Evolutionary conservation across 192 early-diverging fungal species (phyloP).

Genomic region (Backusella tarrabulga): DNA sequence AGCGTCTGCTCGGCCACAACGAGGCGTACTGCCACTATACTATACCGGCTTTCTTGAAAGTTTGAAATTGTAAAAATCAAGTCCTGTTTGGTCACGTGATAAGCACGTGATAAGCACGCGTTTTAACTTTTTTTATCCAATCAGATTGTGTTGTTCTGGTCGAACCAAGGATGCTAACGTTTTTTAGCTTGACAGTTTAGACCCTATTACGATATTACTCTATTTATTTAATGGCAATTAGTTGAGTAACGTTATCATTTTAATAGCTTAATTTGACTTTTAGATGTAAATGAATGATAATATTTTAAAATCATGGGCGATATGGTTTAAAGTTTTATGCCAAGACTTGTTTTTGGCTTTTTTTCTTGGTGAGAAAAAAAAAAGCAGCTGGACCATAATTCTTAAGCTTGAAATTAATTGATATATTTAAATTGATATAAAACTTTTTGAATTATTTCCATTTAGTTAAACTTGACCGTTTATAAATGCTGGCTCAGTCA

Average conservation of each 20-base stretch:
- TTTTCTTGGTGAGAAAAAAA: background rate
- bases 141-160: background rate
- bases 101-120: background rate
- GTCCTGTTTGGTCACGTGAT: background rate
- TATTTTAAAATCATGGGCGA: background rate
- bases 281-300: background rate
- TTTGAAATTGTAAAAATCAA: background rate
- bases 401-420: too few relatives aligned
- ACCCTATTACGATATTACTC: background rate
- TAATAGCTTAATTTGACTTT: background rate
- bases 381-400: too few relatives aligned
- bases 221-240: background rate
- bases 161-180: background rate
- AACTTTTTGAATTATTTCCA: too few relatives aligned
- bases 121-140: background rate
- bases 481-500: too few relatives aligned
- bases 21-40: conserved; percentile 51
- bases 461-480: too few relatives aligned
- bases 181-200: background rate
- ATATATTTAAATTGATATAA: too few relatives aligned
- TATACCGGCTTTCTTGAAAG: conserved; percentile 34
- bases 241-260: background rate
- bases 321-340: background rate
- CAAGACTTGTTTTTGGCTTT: background rate
- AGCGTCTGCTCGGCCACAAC: conserved; percentile 50